phyloP scores from a whole-genome alignment of 106 monocot species.

The Dioscorea alata region DNA sequence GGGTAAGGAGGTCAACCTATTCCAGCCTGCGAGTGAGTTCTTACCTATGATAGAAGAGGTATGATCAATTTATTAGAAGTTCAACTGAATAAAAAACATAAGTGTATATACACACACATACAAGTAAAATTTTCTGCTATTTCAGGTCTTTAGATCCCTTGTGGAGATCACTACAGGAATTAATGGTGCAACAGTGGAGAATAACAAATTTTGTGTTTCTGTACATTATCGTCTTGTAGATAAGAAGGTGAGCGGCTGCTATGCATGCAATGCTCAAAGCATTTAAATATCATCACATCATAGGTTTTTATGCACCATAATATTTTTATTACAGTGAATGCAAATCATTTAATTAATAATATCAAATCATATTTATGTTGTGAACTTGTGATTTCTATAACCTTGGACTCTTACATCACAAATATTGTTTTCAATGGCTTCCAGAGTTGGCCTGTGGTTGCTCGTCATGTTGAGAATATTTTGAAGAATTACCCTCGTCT shows the following conservation, averaged over 20 bases:
- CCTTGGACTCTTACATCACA: background rate
- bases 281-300: too few species aligned
- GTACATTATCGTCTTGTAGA: constrained; percentile 88
- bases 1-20: constrained; percentile 67
- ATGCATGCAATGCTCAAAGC: too few species aligned
- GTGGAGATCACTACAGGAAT: constrained; percentile 59
- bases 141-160: constrained; percentile 70
- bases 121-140: too few species aligned
- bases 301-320: too few species aligned
- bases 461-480: constrained; percentile 47
- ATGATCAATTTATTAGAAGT: background rate
- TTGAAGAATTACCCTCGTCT: constrained; percentile 62
- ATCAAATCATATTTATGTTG: too few species aligned
- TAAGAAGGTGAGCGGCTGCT: constrained; percentile 31
- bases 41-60: constrained; percentile 80
- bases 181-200: constrained; percentile 60
- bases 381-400: background rate
- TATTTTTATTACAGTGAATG: too few species aligned
- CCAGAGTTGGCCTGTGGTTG: constrained; percentile 55
- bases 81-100: background rate
- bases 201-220: constrained; percentile 83
- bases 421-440: background rate
- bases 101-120: too few species aligned
- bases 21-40: constrained; percentile 86
- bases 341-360: too few species aligned